A percentile compares a stretch with the other conserved stretches of the same genome.
Conservation (phyloP, 768 basidiomycete species). For the Lactifluus volemus region DNA sequence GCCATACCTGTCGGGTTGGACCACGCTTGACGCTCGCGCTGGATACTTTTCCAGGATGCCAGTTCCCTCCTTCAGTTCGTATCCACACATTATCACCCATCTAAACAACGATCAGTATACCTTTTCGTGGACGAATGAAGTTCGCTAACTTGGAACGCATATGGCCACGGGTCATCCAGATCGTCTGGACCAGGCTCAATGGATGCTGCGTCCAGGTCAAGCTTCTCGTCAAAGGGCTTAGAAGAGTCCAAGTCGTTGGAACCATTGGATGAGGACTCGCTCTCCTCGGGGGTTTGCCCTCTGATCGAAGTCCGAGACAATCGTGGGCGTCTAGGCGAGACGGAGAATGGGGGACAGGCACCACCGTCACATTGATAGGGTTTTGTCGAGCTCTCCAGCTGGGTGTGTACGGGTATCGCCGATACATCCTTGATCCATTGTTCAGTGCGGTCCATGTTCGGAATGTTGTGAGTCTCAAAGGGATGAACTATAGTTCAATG, state of each 20-base stretch:
- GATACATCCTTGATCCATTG: constrained; percentile 5
- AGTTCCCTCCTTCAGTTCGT: constrained; percentile 16
- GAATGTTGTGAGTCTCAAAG: neutral
- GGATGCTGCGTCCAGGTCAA: constrained; percentile 2
- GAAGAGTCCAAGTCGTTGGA: neutral
- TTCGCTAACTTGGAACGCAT: constrained; percentile 13
- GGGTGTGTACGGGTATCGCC: neutral
- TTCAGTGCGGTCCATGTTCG: constrained; percentile 1
- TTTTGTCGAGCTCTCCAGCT: neutral
- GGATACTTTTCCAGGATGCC: constrained; percentile 15
- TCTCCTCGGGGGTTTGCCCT: neutral
- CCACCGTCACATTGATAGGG: neutral
- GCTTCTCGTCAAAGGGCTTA: neutral
- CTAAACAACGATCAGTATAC: constrained; percentile 5
- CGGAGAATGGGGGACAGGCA: neutral
- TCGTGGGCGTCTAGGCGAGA: neutral
- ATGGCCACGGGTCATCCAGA: constrained; percentile 19
- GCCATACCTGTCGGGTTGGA: constrained; percentile 14
- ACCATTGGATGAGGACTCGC: neutral
- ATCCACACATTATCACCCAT: constrained; percentile 16
- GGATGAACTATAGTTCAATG: neutral
- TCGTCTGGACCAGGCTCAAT: constrained; percentile 12
- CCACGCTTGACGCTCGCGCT: constrained; percentile 13
- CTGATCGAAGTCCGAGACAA: neutral
- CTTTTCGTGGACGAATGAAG: neutral